These are phyloP conservation scores for Talaromyces piceae DNA, from an alignment of 2,329 filamentous ascomycete species.

Conservation along the genomic window DNA sequence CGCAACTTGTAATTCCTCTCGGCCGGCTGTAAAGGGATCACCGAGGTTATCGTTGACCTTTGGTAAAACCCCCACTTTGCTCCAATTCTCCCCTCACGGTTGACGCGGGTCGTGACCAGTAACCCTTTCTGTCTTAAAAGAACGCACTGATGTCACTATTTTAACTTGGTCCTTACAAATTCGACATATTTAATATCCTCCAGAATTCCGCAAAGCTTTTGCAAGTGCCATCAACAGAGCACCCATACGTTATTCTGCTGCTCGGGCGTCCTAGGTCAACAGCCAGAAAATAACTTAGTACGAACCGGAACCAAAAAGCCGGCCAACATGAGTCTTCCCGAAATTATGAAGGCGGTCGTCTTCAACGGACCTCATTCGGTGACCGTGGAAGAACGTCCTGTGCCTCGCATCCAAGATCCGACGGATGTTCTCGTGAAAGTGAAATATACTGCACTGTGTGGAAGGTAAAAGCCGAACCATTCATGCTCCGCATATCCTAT, in stretches of 20 bases:
- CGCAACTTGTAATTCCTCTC: background rate
- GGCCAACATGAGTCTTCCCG: conserved; percentile 1
- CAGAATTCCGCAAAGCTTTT: background rate
- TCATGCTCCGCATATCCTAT: background rate
- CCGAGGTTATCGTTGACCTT: background rate
- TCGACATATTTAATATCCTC: background rate
- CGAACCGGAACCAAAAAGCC: background rate
- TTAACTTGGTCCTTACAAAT: background rate
- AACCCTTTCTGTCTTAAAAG: background rate
- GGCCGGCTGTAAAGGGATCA: background rate
- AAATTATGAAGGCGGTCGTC: conserved; percentile 75
- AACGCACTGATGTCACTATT: background rate
- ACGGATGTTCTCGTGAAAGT: conserved; percentile 79
- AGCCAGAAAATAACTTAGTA: background rate
- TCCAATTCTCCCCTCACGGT: background rate
- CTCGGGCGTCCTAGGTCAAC: background rate
- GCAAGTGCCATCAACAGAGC: background rate
- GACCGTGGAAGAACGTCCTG: conserved; percentile 68
- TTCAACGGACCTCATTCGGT: conserved; percentile 74
- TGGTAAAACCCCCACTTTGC: background rate
- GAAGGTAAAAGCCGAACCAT: conserved; percentile 55
- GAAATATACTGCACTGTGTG: conserved; percentile 74
- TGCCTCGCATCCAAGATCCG: conserved; percentile 64
- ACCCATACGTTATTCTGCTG: too few relatives aligned
- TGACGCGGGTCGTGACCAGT: background rate